Percentiles rank a stretch among this genome's conserved stretches.
Evolutionary conservation across 2,329 filamentous ascomycete genomes (phyloP).

Genomic region (Scopulariopsis brevicaulis): DNA sequence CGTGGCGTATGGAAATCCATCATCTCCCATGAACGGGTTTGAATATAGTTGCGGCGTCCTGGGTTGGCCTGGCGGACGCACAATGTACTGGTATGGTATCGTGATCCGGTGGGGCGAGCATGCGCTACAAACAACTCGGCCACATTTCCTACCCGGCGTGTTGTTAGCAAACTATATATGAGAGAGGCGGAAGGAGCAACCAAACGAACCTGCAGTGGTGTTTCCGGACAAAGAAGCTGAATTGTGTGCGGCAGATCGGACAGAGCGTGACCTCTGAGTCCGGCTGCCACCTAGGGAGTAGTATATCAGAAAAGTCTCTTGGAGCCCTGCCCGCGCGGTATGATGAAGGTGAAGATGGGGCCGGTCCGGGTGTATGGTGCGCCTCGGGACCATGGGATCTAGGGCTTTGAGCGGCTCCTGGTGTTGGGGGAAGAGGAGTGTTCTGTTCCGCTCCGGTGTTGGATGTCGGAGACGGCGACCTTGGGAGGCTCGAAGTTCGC

Average conservation of each 20-base stretch:
- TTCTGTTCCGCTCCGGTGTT: background rate
- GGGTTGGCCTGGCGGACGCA: conserved; percentile 51
- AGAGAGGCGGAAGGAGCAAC: background rate
- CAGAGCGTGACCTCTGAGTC: conserved; percentile 74
- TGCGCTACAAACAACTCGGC: conserved; percentile 76
- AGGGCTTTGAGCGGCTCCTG: background rate
- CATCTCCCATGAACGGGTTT: background rate
- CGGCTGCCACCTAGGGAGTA: conserved; percentile 75
- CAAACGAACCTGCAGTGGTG: conserved; percentile 73
- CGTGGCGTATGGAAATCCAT: conserved; percentile 8
- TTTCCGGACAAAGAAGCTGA: conserved; percentile 77
- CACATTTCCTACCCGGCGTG: conserved; percentile 58
- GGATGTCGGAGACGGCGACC: background rate
- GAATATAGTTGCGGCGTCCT: background rate
- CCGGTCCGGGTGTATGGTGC: background rate
- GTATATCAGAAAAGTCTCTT: conserved; percentile 25
- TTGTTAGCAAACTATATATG: background rate
- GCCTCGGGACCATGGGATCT: background rate
- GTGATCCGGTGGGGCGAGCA: conserved; percentile 94
- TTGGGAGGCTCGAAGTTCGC: background rate
- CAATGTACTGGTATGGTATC: conserved; percentile 87
- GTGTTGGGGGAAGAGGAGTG: background rate
- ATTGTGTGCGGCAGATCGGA: conserved; percentile 70
- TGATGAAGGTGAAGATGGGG: background rate
- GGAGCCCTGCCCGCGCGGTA: background rate